A percentile compares a stretch with the other conserved stretches of the same genome.
Evolutionary conservation across 371 early-diverging fungal species (phyloP).

Genomic region (Mucor piriformis): DNA sequence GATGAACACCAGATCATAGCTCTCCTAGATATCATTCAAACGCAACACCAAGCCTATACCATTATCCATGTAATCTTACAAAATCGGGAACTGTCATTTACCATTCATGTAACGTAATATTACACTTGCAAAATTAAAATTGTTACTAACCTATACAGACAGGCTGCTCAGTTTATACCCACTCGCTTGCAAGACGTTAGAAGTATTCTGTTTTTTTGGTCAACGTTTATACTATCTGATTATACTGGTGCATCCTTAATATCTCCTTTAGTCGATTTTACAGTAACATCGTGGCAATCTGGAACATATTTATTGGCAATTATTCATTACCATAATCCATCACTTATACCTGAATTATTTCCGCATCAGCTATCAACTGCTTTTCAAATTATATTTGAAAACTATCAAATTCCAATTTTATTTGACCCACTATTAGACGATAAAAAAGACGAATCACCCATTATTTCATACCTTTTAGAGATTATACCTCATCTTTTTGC

Average conservation of each 20-base stretch:
- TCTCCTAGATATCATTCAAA: constrained; percentile 35
- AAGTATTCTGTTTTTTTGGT: constrained; percentile 63
- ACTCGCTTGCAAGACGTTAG: constrained; percentile 40
- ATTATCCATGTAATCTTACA: constrained; percentile 22
- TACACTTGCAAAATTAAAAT: neutral
- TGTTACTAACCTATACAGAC: neutral
- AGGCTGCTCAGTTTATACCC: constrained; percentile 34
- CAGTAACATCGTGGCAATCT: constrained; percentile 58
- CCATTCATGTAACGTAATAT: constrained; percentile 29
- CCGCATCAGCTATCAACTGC: constrained; percentile 12
- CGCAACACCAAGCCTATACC: constrained; percentile 33
- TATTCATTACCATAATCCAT: constrained; percentile 67
- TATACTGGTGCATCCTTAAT: constrained; percentile 55
- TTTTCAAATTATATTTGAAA: constrained; percentile 26
- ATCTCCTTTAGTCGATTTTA: constrained; percentile 55
- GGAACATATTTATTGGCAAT: constrained; percentile 68
- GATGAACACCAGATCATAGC: constrained; percentile 28
- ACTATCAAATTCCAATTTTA: constrained; percentile 26
- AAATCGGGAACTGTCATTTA: constrained; percentile 31
- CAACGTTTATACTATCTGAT: constrained; percentile 53
- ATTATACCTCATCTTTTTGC: constrained; percentile 3
- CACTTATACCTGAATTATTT: constrained; percentile 55
- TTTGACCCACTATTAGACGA: constrained; percentile 11
- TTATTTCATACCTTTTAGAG: neutral
- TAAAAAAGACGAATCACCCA: neutral